Conservation (phyloP, 495 filamentous ascomycete genomes). For the Neurospora sp. region DNA sequence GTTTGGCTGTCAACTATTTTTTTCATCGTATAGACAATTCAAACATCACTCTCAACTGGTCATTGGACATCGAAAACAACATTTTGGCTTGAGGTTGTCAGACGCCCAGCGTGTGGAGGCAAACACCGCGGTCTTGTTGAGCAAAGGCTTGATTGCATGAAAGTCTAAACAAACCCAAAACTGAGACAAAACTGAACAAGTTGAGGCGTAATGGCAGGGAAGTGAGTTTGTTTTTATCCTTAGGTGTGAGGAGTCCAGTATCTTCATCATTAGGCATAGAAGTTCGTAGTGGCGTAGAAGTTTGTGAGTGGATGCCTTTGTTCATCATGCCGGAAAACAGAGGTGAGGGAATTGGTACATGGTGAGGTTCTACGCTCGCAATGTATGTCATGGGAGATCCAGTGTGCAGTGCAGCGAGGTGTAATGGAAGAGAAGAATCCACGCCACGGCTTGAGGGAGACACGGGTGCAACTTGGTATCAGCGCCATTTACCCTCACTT, state of each 20-base stretch:
- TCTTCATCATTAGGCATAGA: neutral
- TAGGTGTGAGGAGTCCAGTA: neutral
- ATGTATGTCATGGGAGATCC: neutral
- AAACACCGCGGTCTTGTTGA: neutral
- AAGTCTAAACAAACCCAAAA: neutral
- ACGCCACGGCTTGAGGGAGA: neutral
- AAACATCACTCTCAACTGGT: neutral
- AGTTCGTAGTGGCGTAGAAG: neutral
- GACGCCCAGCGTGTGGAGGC: neutral
- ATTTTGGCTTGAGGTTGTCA: neutral
- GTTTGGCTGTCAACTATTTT: neutral
- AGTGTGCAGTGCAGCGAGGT: neutral
- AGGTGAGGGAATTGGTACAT: neutral
- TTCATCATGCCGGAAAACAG: neutral
- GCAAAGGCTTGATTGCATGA: neutral
- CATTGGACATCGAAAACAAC: neutral
- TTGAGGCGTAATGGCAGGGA: neutral
- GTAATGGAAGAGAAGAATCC: neutral
- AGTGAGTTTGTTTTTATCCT: neutral
- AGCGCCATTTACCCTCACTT: neutral
- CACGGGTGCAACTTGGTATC: neutral
- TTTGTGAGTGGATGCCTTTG: neutral
- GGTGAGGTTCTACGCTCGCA: neutral
- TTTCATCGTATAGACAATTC: neutral
- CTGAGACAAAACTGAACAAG: neutral